A percentile compares a stretch with the other conserved stretches of the same genome.
Conservation (phyloP, 371 early-diverging fungal species). For the Syncephalastrum racemosum region DNA sequence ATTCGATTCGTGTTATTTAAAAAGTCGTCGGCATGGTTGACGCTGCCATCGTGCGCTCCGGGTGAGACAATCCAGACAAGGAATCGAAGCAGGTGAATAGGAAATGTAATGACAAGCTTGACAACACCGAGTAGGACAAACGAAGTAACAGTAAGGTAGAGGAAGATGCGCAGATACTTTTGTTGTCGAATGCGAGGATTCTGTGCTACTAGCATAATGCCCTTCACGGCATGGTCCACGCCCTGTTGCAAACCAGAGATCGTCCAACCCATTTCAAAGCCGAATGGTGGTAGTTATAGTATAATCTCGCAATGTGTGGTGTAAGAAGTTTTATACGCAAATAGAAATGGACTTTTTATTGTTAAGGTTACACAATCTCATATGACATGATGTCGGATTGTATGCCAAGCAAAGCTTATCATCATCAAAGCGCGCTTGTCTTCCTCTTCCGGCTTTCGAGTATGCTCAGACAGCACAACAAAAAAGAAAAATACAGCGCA, state of each 20-base stretch:
- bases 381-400: too few species aligned
- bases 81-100: constrained; percentile 35
- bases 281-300: too few species aligned
- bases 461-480: too few species aligned
- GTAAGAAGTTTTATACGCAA: too few species aligned
- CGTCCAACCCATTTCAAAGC: constrained; percentile 31
- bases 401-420: too few species aligned
- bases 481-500: too few species aligned
- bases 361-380: too few species aligned
- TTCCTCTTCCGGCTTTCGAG: too few species aligned
- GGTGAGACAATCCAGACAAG: constrained; percentile 27
- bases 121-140: constrained; percentile 37
- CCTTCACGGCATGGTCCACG: constrained; percentile 47
- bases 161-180: constrained; percentile 47
- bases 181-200: constrained; percentile 54
- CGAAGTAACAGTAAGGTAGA: constrained; percentile 50
- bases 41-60: constrained; percentile 19
- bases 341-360: too few species aligned
- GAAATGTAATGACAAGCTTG: constrained; percentile 26
- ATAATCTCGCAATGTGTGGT: too few species aligned
- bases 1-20: constrained; percentile 17
- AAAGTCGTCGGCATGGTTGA: constrained; percentile 18
- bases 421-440: too few species aligned
- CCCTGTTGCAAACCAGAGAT: constrained; percentile 40
- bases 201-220: constrained; percentile 43